Evolutionary conservation across 2,329 filamentous ascomycete genomes (phyloP), one percentile per base, ranked within the genome.

Genomic region (Hymenoscyphus albidus): DNA sequence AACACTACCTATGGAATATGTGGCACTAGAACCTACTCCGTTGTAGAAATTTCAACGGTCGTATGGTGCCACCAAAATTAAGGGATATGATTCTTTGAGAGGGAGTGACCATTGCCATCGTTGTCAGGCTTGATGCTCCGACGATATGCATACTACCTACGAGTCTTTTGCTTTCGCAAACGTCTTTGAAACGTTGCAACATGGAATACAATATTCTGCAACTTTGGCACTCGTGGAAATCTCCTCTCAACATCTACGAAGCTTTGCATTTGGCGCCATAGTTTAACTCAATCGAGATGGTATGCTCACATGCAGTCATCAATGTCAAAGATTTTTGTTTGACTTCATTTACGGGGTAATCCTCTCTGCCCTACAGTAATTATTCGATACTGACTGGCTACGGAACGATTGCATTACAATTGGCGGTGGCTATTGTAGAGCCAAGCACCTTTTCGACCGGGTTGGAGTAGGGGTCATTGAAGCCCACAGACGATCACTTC

Each of bases 231-330:
- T 12, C 54, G n/a, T 27, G 13, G 18, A 35, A 32, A 35, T 32
- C 54, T 35, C 10, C 14, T 56, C 27, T 57, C 54, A 27, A 57
- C 14, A 27, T 35, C 31, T 12, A n/a, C 31, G 27, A 57, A 57
- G 6, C 63, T 51, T 51, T 51, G 44, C 2, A 51, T 16, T 27
- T 59, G 59, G 64, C 62, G 59, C 60, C 54, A 65, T 62, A 60
- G 13, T 62, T 59, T 32, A 13, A 38, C 48, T 32, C 59, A 51
- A 51, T 51, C 44, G 44, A 44, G 18, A 55, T 64, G 59, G 62
- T 42, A 54, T 42, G 59, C 61, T 62, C 61, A 64, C 44, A 56
- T 68, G 62, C 66, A 68, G 62, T 65, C 63, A 57, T 67, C 56
- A 59, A 63, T 39, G 56, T 61, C 58, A 58, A 48, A 57, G 54